Base-by-base conservation (phyloP, 1,284 basidiomycete species). In the Apiotrichum veenhuisii region DNA sequence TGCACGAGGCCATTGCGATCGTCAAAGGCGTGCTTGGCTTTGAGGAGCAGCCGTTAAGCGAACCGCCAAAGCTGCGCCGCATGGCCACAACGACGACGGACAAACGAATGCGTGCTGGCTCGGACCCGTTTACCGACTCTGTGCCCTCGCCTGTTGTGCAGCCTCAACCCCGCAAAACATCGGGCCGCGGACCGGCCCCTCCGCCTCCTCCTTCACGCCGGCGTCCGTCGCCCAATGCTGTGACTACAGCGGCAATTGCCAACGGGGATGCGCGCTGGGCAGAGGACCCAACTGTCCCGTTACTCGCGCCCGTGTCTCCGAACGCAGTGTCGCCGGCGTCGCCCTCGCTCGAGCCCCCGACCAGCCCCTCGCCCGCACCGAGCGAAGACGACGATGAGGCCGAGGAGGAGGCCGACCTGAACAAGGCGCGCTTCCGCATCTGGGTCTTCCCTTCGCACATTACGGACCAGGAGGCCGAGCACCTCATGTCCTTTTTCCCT, bases 1-100 rank as follows among this genome's bases (percentile, higher is more conserved):
- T 76, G 73, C 68, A 70, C 50, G 70, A 75, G 55, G 70, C 70
- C 8, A 59, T 76, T 10, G 63, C 64, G 4, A 56, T 72, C 17
- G 55, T 76, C 46, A 76, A 76, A 56, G 73, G 74, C 27, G 66
- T 75, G 0, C 63, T 76, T 10, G 74, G 74, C 0, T 74, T 75
- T 38, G 64, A 65, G 15, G 73, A 74, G 48, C 63, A 70, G 44
- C 56, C 73, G 2, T 52, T 76, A 9, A 68, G 65, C 9, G 57
- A 64, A 2, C 70, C 71, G 18, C 69, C 72, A 14, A 64, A 62
- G 48, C 51, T 71, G n/a, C 62, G 63, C 12, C 69, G 65, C 11
- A 58, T 59, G 34, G 10, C 0, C 12, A 27, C 23, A 18, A 23
- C 12, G 27, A 47, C 23, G 47, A 51, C 15, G 12, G 52, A 58